A percentile compares a stretch with the other conserved stretches of the same genome.
These are phyloP conservation scores for Phytophthora foliorum DNA, from an alignment of 352 stramenopile genomes.

Conservation along the genomic window DNA sequence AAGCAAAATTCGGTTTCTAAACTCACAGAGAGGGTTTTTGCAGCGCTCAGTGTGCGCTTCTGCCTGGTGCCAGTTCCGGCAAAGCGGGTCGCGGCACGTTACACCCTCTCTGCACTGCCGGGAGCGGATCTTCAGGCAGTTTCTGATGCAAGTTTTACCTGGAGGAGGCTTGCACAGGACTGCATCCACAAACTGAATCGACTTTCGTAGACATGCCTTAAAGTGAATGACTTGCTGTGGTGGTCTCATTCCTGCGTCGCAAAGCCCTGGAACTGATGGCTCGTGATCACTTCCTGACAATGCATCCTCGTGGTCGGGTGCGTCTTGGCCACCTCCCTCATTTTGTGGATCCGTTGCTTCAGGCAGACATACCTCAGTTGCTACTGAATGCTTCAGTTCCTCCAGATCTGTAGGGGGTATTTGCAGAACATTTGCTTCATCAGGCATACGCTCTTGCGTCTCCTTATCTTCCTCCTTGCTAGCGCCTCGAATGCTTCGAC, in stretches of 20 bases:
- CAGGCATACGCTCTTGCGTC: background rate
- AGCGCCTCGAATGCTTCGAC: background rate
- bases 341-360: background rate
- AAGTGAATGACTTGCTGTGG: constrained; percentile 60
- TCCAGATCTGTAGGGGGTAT: background rate
- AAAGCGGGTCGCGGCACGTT: constrained; percentile 61
- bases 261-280: constrained; percentile 53
- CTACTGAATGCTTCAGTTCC: background rate
- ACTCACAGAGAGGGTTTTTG: constrained; percentile 65
- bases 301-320: background rate
- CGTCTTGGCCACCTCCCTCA: background rate
- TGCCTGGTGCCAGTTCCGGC: constrained; percentile 69
- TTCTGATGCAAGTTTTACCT: constrained; percentile 49
- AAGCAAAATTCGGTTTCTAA: constrained; percentile 67
- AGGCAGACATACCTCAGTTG: background rate
- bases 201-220: constrained; percentile 61
- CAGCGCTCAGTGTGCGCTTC: constrained; percentile 70
- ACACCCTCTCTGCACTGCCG: constrained; percentile 58
- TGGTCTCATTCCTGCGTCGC: constrained; percentile 60
- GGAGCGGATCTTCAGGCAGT: constrained; percentile 57
- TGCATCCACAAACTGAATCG: constrained; percentile 71
- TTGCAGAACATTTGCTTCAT: background rate
- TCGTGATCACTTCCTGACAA: constrained; percentile 12
- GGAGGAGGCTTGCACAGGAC: constrained; percentile 60
- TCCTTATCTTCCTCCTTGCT: background rate